phyloP scores from a whole-genome alignment of 495 filamentous ascomycete genomes.

The Penicillium cataractarum region DNA sequence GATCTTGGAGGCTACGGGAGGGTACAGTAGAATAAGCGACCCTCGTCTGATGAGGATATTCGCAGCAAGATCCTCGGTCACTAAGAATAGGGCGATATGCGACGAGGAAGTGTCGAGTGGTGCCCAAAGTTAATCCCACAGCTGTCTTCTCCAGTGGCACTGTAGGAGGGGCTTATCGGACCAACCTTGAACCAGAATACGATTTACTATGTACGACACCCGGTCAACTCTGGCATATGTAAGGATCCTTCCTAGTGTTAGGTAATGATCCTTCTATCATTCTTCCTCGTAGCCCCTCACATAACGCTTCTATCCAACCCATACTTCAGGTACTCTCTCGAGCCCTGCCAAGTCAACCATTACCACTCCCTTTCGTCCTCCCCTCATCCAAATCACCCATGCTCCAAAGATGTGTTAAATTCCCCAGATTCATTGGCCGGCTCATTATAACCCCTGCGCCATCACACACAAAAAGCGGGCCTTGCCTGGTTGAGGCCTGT shows the following conservation, averaged over 20 bases:
- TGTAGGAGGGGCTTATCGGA: constrained; percentile 1
- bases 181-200: neutral
- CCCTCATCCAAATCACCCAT: neutral
- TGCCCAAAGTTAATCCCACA: constrained; percentile 22
- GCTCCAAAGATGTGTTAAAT: neutral
- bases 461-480: constrained; percentile 71
- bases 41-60: neutral
- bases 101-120: too few species aligned
- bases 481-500: constrained; percentile 62
- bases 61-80: neutral
- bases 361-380: neutral
- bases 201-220: neutral
- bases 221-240: neutral
- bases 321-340: neutral
- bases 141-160: constrained; percentile 25
- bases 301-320: constrained; percentile 19
- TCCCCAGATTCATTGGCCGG: constrained; percentile 22
- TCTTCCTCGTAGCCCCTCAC: constrained; percentile 11
- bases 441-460: constrained; percentile 60
- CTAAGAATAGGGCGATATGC: too few species aligned
- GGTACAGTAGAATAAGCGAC: neutral
- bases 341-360: neutral
- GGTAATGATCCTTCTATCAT: neutral
- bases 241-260: neutral
- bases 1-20: neutral